phyloP scores from a whole-genome alignment of 1,284 basidiomycete genomes.

The Ganoderma lucidum region DNA sequence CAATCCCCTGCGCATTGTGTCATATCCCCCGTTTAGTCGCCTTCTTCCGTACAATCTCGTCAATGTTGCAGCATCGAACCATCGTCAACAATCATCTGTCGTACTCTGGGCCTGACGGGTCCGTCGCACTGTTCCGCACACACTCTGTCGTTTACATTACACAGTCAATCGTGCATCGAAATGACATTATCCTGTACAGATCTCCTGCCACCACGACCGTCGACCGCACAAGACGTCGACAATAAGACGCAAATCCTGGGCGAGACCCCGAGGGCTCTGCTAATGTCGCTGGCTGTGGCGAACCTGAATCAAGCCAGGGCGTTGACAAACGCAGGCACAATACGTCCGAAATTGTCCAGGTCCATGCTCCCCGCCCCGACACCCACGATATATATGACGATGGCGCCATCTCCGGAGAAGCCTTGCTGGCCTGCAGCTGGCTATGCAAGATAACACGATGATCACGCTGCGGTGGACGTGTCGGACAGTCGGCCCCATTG shows the following conservation, averaged over 20 bases:
- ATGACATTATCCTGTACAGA: constrained; percentile 34
- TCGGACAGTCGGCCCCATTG: constrained; percentile 14
- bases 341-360: not conserved
- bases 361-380: not conserved
- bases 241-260: constrained; percentile 1
- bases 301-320: constrained; percentile 2
- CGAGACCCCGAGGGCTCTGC: not conserved
- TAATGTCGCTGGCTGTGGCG: not conserved
- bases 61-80: constrained; percentile 59
- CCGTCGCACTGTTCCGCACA: constrained; percentile 36
- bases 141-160: constrained; percentile 41
- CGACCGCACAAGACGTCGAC: not conserved
- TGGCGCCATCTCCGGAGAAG: not conserved
- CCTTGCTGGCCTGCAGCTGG: constrained; percentile 7
- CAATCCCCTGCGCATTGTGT: constrained; percentile 45
- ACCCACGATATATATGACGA: not conserved
- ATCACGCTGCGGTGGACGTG: constrained; percentile 24
- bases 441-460: constrained; percentile 16
- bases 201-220: not conserved
- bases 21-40: constrained; percentile 41
- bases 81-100: constrained; percentile 44
- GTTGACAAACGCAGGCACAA: not conserved
- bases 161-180: constrained; percentile 33
- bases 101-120: constrained; percentile 41
- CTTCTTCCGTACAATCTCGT: constrained; percentile 43